phyloP scores from a whole-genome alignment of 2,329 filamentous ascomycete species.

The Alternaria triticina region DNA sequence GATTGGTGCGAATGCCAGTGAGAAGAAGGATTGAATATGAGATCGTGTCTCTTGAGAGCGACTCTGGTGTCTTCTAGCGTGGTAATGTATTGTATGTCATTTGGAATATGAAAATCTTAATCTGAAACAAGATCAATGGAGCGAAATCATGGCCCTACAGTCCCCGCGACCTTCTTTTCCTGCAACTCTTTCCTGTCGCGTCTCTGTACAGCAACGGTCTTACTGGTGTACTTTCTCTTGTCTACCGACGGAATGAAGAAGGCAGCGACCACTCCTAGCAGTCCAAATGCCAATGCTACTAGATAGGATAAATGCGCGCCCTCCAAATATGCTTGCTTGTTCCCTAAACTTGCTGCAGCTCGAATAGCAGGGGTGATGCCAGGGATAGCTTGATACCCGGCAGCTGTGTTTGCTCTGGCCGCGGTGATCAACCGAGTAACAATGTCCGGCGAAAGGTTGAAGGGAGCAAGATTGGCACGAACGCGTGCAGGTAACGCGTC shows the following conservation, averaged over 20 bases:
- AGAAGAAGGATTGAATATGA: constrained; percentile 32
- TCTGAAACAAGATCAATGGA: no score
- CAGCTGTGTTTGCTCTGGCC: constrained; percentile 30
- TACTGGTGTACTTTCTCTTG: constrained; percentile 34
- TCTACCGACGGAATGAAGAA: constrained; percentile 38
- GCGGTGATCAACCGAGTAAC: constrained; percentile 29
- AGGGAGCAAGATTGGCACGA: constrained; percentile 21
- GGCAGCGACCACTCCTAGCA: constrained; percentile 33
- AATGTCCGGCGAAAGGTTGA: constrained; percentile 19
- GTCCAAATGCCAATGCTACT: constrained; percentile 42
- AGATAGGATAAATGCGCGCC: constrained; percentile 36
- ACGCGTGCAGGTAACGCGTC: constrained; percentile 19
- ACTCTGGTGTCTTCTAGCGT: no score
- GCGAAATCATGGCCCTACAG: background rate
- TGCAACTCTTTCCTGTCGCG: constrained; percentile 29
- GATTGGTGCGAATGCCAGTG: constrained; percentile 29
- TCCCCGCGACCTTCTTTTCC: constrained; percentile 23
- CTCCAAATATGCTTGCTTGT: constrained; percentile 37
- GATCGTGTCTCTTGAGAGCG: background rate
- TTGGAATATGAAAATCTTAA: no score
- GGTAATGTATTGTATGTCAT: no score
- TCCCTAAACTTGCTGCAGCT: constrained; percentile 31
- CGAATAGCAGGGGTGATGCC: constrained; percentile 36
- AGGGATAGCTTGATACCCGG: constrained; percentile 35
- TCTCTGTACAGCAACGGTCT: constrained; percentile 37